These are phyloP conservation scores for Solanum sparsipilum DNA, from an alignment of 257 asterid species.

Conservation along the genomic window DNA sequence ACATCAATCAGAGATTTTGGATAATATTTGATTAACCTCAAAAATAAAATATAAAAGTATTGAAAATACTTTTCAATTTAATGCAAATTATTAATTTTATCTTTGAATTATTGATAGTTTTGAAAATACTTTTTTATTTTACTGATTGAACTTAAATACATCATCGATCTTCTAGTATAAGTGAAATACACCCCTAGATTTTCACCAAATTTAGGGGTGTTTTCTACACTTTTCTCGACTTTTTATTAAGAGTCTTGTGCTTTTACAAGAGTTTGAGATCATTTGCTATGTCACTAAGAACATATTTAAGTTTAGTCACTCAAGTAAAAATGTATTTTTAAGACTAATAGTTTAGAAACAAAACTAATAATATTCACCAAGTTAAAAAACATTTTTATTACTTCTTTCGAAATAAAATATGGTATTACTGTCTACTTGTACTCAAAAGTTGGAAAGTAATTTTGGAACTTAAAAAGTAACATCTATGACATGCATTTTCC, in stretches of 20 bases:
- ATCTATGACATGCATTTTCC: not conserved
- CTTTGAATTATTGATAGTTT: not conserved
- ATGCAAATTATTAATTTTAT: too few relatives aligned
- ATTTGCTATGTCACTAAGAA: rapidly evolving
- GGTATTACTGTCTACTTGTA: not conserved
- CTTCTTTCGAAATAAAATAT: too few relatives aligned
- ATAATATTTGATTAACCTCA: not conserved
- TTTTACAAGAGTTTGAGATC: too few relatives aligned
- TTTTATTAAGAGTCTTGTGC: too few relatives aligned
- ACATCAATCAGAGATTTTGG: not conserved
- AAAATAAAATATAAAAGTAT: not conserved
- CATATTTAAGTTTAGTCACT: too few relatives aligned
- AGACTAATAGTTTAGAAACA: rapidly evolving
- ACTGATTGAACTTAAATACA: too few relatives aligned
- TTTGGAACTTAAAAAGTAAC: not conserved
- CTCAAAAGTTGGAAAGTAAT: not conserved
- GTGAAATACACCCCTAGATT: not conserved
- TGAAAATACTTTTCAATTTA: too few relatives aligned
- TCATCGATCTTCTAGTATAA: too few relatives aligned
- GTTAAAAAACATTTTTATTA: too few relatives aligned
- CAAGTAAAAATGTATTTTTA: rapidly evolving
- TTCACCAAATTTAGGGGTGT: not conserved
- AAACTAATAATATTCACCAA: too few relatives aligned
- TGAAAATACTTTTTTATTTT: too few relatives aligned
- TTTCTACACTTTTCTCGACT: rapidly evolving